Evolutionary conservation across 1,139 yeast species (phyloP).

Genomic region (Barnettozyma hawaiiensis): DNA sequence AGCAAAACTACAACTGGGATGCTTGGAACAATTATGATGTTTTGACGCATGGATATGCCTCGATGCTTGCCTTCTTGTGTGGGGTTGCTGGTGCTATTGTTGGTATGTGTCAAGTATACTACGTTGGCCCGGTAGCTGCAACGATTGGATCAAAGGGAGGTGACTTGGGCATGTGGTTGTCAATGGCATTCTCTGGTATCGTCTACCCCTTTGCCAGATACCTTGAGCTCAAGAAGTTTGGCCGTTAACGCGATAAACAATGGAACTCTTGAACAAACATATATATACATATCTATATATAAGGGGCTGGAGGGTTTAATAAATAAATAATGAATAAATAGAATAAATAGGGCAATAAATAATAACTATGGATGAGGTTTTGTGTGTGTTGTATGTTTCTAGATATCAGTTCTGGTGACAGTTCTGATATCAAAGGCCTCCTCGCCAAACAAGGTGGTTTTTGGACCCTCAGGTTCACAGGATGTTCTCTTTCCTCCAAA

Average conservation of each 20-base stretch:
- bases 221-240: constrained; percentile 51
- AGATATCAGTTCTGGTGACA: constrained; percentile 45
- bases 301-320: neutral
- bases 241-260: constrained; percentile 32
- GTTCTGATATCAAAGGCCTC: constrained; percentile 68
- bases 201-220: constrained; percentile 61
- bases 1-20: constrained; percentile 53
- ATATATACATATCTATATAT: too few relatives aligned
- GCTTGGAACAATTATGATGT: constrained; percentile 53
- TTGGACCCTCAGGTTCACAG: constrained; percentile 76
- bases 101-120: constrained; percentile 81
- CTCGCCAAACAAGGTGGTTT: constrained; percentile 52
- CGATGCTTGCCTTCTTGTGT: constrained; percentile 49
- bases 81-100: constrained; percentile 75
- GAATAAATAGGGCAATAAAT: constrained; percentile 7
- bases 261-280: too few relatives aligned
- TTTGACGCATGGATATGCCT: constrained; percentile 61
- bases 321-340: constrained; percentile 5
- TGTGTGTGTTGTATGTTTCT: too few relatives aligned
- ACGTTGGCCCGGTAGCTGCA: constrained; percentile 65
- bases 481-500: constrained; percentile 54
- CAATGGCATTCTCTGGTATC: constrained; percentile 66
- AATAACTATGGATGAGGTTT: constrained; percentile 3
- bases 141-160: constrained; percentile 58
- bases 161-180: constrained; percentile 77